Conservation (phyloP, 176 grass and related monocot genomes). For the Neostapfia colusana region DNA sequence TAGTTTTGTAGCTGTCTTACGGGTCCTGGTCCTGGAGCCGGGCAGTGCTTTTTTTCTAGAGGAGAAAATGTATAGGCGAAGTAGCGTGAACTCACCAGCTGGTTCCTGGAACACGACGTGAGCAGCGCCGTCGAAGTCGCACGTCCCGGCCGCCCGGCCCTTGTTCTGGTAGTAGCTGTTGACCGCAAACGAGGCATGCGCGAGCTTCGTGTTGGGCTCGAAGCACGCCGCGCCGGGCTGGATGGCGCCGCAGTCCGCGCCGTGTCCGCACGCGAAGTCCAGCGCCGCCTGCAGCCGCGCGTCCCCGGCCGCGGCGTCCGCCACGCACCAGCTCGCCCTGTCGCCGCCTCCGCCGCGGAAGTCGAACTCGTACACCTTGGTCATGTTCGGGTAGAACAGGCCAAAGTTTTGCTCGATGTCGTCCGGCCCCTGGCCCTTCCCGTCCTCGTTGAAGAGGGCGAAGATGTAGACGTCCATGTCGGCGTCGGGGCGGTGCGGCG, state of each 20-base stretch:
- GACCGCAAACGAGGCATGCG: conserved; percentile 43
- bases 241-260: background rate
- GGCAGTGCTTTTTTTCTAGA: too few species aligned
- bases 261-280: conserved; percentile 34
- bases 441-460: conserved; percentile 76
- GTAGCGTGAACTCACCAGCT: background rate
- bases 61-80: background rate
- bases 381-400: conserved; percentile 57
- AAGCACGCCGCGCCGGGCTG: conserved; percentile 34
- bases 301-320: conserved; percentile 17
- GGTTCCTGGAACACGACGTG: background rate
- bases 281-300: conserved; percentile 33
- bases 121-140: conserved; percentile 44
- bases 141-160: background rate
- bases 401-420: conserved; percentile 62
- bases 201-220: conserved; percentile 38
- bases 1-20: too few species aligned
- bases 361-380: conserved; percentile 61
- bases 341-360: conserved; percentile 40
- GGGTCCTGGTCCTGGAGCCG: too few species aligned
- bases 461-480: conserved; percentile 62
- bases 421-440: conserved; percentile 33
- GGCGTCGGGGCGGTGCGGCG: conserved; percentile 42
- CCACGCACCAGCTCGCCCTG: conserved; percentile 42
- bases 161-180: conserved; percentile 47